Evolutionary conservation across 2,329 filamentous ascomycete species (phyloP).

Genomic region (Colletotrichum tofieldiae): DNA sequence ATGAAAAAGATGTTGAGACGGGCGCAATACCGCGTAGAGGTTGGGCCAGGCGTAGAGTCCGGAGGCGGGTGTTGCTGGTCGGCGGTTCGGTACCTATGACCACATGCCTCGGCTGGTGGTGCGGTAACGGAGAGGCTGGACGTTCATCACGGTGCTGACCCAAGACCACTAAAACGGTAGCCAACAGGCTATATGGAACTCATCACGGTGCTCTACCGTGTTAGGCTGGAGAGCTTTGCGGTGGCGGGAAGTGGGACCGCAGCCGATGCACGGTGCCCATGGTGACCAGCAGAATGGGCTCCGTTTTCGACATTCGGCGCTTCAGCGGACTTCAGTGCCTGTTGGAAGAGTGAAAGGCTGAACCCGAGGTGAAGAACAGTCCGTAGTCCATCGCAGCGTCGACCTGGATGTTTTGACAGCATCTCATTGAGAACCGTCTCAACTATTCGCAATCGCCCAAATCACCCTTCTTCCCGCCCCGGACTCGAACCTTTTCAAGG

Average conservation of each 20-base stretch:
- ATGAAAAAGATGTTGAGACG: neutral
- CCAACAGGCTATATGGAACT: neutral
- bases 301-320: constrained; percentile 39
- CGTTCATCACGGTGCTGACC: constrained; percentile 16
- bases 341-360: constrained; percentile 36
- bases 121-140: constrained; percentile 27
- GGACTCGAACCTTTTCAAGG: neutral
- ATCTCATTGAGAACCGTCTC: constrained; percentile 27
- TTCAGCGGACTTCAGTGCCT: constrained; percentile 41
- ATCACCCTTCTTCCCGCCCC: neutral
- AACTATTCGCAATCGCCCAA: constrained; percentile 11
- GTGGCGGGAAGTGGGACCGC: constrained; percentile 12
- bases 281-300: constrained; percentile 27
- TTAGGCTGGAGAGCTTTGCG: neutral
- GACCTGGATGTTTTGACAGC: constrained; percentile 14
- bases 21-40: neutral
- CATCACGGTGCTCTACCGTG: constrained; percentile 14
- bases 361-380: constrained; percentile 31
- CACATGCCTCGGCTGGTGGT: constrained; percentile 44
- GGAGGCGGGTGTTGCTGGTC: constrained; percentile 17
- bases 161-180: neutral
- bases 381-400: constrained; percentile 18
- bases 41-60: neutral
- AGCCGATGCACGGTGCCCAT: constrained; percentile 35
- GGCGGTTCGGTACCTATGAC: constrained; percentile 36